phyloP scores from a whole-genome alignment of 371 early-diverging fungal species.

The Mortierella sp. region DNA sequence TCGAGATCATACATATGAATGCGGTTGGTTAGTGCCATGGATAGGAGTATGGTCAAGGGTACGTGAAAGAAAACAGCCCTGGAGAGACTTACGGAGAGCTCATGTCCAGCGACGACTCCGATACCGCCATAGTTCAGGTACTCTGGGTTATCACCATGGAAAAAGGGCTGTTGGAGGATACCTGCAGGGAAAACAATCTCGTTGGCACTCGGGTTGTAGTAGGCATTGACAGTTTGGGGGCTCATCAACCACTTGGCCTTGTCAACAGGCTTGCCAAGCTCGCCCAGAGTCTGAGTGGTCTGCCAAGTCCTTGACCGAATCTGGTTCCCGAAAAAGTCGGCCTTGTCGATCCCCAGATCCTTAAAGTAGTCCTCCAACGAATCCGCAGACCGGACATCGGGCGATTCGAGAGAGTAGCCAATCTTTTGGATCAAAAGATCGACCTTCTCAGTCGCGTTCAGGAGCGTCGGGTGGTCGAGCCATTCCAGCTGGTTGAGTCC shows the following conservation, averaged over 20 bases:
- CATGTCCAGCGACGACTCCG: constrained; percentile 74
- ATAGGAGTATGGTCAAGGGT: neutral
- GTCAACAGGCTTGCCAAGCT: constrained; percentile 63
- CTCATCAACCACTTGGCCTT: constrained; percentile 68
- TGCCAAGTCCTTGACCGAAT: constrained; percentile 56
- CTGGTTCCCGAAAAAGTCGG: constrained; percentile 64
- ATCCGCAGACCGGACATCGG: constrained; percentile 63
- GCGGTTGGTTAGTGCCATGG: neutral
- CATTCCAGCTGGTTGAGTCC: constrained; percentile 63
- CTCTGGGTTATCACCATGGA: constrained; percentile 61
- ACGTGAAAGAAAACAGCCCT: neutral
- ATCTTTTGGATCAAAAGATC: constrained; percentile 62
- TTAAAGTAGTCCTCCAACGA: constrained; percentile 64
- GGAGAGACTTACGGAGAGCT: constrained; percentile 64
- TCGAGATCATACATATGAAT: neutral
- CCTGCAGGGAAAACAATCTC: constrained; percentile 78
- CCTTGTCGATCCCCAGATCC: constrained; percentile 49
- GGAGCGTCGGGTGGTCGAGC: constrained; percentile 67
- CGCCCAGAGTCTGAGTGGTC: constrained; percentile 21
- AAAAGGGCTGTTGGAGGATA: constrained; percentile 72
- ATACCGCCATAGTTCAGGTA: constrained; percentile 75
- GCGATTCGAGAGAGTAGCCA: constrained; percentile 66
- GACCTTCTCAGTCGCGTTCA: constrained; percentile 68
- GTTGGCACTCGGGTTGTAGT: constrained; percentile 67
- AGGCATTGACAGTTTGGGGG: constrained; percentile 76